Evolutionary conservation across 1,284 basidiomycete genomes (phyloP).

Genomic region (Cystobasidium pallidum): DNA sequence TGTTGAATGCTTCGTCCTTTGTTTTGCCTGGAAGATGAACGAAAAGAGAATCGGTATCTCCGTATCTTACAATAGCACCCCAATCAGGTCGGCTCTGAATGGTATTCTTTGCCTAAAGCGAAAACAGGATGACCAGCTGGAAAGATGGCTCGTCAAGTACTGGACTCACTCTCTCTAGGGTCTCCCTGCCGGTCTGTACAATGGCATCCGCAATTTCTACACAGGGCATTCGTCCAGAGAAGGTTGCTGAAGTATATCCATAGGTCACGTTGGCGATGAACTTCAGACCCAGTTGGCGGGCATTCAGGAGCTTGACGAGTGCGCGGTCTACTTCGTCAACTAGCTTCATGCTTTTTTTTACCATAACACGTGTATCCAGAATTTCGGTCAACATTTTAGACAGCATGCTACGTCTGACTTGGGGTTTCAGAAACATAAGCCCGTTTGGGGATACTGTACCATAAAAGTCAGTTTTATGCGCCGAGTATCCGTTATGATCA

Average conservation of each 20-base stretch:
- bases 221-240: conserved; percentile 95
- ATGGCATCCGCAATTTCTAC: conserved; percentile 98
- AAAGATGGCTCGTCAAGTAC: neutral
- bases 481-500: neutral
- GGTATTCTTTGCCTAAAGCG: conserved; percentile 71
- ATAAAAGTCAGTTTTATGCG: conserved; percentile 41
- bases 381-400: conserved; percentile 91
- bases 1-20: conserved; percentile 87
- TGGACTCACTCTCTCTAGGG: conserved; percentile 76
- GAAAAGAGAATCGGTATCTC: conserved; percentile 97
- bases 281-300: conserved; percentile 84
- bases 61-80: conserved; percentile 92
- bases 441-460: conserved; percentile 86
- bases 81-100: conserved; percentile 80
- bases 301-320: conserved; percentile 74
- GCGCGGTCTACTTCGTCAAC: conserved; percentile 65
- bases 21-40: conserved; percentile 84
- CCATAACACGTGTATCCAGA: conserved; percentile 95
- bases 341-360: conserved; percentile 90
- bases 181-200: conserved; percentile 93
- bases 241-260: conserved; percentile 91
- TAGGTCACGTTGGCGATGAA: conserved; percentile 88
- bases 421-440: conserved; percentile 85
- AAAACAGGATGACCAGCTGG: neutral
- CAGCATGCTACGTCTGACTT: conserved; percentile 80